Evolutionary conservation across 805 yeast genomes (phyloP).

Genomic region (Zygoascus bituminiphila): DNA sequence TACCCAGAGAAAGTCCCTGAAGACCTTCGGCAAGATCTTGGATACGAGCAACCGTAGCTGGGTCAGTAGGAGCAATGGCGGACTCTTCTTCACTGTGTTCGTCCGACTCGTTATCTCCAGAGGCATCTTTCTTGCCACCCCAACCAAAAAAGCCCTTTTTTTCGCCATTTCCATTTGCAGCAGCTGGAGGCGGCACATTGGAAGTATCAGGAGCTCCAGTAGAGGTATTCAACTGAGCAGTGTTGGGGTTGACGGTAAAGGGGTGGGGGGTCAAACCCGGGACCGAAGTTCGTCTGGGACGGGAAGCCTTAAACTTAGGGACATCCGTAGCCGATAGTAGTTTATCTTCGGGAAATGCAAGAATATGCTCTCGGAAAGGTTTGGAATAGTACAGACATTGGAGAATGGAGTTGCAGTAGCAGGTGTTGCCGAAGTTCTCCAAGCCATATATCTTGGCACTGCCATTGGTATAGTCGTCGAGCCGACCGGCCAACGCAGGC

Average conservation of each 20-base stretch:
- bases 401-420: slow-evolving; percentile 87
- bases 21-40: slow-evolving; percentile 15
- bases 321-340: slow-evolving; percentile 3
- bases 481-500: slow-evolving; percentile 3
- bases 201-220: slow-evolving; percentile 6
- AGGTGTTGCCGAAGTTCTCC: slow-evolving; percentile 53
- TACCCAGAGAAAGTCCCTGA: slow-evolving; percentile 30
- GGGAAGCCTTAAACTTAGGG: not conserved
- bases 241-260: slow-evolving; percentile 23
- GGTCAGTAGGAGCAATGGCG: not conserved
- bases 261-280: slow-evolving; percentile 30
- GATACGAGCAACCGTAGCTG: not conserved
- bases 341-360: slow-evolving; percentile 36
- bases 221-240: slow-evolving; percentile 13
- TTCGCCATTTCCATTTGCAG: not conserved
- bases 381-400: slow-evolving; percentile 78
- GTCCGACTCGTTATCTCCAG: not conserved
- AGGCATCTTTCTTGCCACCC: not conserved
- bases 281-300: slow-evolving; percentile 32
- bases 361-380: slow-evolving; percentile 52
- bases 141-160: not conserved
- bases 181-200: not conserved
- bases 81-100: not conserved
- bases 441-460: slow-evolving; percentile 34
- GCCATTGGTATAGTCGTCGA: slow-evolving; percentile 17